These are phyloP conservation scores for Rehmannia glutinosa DNA, from an alignment of 257 asterid species.

Conservation along the genomic window DNA sequence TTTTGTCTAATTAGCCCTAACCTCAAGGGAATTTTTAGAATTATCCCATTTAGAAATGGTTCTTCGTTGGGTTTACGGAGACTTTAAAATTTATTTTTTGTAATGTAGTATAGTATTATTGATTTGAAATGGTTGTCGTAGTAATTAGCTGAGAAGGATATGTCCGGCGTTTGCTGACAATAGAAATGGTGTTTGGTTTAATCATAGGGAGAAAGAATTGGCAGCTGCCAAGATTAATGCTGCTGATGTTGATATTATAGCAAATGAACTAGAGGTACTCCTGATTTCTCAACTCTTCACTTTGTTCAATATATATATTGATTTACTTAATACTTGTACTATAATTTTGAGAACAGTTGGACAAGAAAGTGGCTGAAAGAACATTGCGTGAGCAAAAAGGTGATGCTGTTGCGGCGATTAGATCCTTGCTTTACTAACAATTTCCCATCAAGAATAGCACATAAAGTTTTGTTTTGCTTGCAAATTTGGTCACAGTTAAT, in stretches of 20 bases:
- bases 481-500: too few relatives aligned
- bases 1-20: too few relatives aligned
- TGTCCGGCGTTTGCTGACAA: too few relatives aligned
- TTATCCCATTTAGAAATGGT: too few relatives aligned
- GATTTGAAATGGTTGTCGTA: neutral
- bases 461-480: too few relatives aligned
- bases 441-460: neutral
- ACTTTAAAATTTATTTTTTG: neutral
- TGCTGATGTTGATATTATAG: conserved; percentile 79
- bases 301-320: neutral
- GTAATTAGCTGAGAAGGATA: too few relatives aligned
- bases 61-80: too few relatives aligned
- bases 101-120: neutral
- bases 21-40: too few relatives aligned
- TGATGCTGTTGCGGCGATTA: conserved; percentile 85
- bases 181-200: conserved; percentile 13
- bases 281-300: too few relatives aligned
- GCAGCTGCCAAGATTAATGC: conserved; percentile 91
- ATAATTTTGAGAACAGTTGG: conserved; percentile 42
- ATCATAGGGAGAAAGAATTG: conserved; percentile 82
- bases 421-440: conserved; percentile 66
- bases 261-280: conserved; percentile 78
- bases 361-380: conserved; percentile 89
- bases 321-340: neutral
- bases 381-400: conserved; percentile 91